Evolutionary conservation across 805 yeast species (phyloP).

Genomic region (Peterozyma xylosa): DNA sequence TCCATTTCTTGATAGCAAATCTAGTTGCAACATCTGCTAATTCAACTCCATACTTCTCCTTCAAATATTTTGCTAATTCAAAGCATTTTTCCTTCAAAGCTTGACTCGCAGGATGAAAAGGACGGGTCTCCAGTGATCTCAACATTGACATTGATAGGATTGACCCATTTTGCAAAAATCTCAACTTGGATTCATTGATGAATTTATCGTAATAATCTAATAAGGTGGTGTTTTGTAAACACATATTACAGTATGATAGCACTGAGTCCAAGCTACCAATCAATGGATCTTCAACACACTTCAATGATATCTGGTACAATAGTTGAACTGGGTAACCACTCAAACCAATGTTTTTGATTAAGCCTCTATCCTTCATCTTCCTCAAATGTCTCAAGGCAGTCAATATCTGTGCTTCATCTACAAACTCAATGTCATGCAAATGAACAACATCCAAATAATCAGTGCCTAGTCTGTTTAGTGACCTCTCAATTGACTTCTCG

Average conservation of each 20-base stretch:
- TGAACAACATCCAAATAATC: constrained; percentile 73
- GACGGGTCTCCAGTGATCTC: constrained; percentile 55
- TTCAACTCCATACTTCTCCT: constrained; percentile 38
- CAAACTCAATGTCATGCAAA: constrained; percentile 87
- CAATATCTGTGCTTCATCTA: constrained; percentile 40
- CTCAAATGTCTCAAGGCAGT: constrained; percentile 59
- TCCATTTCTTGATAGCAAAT: constrained; percentile 63
- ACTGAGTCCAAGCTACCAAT: constrained; percentile 69
- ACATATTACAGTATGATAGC: constrained; percentile 73
- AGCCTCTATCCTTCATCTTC: constrained; percentile 54
- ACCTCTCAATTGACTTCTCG: constrained; percentile 54
- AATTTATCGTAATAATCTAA: constrained; percentile 41
- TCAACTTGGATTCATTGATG: constrained; percentile 44
- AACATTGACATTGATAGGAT: constrained; percentile 84
- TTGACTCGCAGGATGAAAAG: constrained; percentile 74
- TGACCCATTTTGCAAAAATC: constrained; percentile 68
- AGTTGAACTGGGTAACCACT: constrained; percentile 83
- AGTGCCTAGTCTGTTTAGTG: constrained; percentile 60
- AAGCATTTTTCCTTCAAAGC: constrained; percentile 48
- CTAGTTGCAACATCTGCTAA: constrained; percentile 78
- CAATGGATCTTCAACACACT: constrained; percentile 24
- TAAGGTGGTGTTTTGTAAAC: constrained; percentile 64
- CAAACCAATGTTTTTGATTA: constrained; percentile 61
- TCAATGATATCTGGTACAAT: constrained; percentile 43
- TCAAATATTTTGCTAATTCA: constrained; percentile 32